Base-by-base conservation (phyloP, 306 rosid genomes). In the Ziziphus jujuba region DNA sequence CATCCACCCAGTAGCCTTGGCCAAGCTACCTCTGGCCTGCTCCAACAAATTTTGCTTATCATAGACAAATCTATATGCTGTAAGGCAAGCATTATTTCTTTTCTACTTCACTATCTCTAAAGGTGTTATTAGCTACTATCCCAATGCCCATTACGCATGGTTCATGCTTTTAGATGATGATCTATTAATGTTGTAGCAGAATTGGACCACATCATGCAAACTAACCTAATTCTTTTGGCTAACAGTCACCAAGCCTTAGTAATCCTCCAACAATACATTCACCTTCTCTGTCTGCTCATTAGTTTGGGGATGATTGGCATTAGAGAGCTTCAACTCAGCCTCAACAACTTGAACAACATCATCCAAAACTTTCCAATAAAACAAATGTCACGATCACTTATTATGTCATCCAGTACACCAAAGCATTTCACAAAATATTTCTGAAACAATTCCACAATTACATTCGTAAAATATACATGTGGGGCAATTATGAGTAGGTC, bases 141-240 rank as follows among this genome's bases (percentile, higher is more conserved):
- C 53, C 2, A 12, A 9, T 0, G n/a, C 53, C 15, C 10, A 12
- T 5, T 48, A 15, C 15, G n/a, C 10, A 9, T 15, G 6, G 17
- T 17, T 48, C 53, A 12, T 48, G 2, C 5, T 48, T 3, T 2
- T 48, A 17, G 21, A 48, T 16, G 57, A 64, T 0, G 33, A 49
- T 9, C 16, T 25, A 5, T 71, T 61, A 0, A 51, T 1, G 17
- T 61, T 71, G 28, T 51, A 71, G 2, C 17, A 23, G 12, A 71
- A 71, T 6, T 71, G 33, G 2, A 61, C 13, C 1, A 24, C 28
- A 15, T 71, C 55, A 15, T 61, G 53, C 1, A 71, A 36, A 0
- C 36, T 7, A 3, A 53, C 0, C 75, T 33, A 71, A 52, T 71
- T 61, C 14, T 45, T 47, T 9, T 71, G 53, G 15, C 28, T 33